Evolutionary conservation across 768 basidiomycete genomes (phyloP), one percentile per base, ranked within the genome.

Genomic region (Pleurotus djamor): DNA sequence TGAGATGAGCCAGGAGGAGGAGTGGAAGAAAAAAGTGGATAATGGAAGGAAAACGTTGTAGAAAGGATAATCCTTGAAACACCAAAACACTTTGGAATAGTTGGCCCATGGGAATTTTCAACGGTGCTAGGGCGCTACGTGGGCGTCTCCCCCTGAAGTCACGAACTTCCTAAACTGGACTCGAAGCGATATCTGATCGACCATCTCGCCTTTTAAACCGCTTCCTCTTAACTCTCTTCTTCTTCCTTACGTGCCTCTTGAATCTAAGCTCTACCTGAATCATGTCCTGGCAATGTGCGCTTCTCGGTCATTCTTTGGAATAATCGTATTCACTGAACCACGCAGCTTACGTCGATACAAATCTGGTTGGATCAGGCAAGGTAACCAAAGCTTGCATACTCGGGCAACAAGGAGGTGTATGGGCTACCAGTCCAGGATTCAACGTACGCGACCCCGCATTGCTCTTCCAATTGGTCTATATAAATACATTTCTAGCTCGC

Each of bases 261-360:
- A 59, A 48, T 13, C 44, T 41, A 5, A 6, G 49, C 38, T 37
- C 21, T 47, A 17, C 59, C n/a, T n/a, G 28, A 59, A 69, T 59
- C 48, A 89, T 90, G 89, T 88, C 87, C 67, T 89, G 88, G 87
- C 86, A 89, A 86, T 63, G 88, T 91, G 61, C 37, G 48, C 32
- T 48, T 47, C 37, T 41, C 32, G 38, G 38, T n/a, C n/a, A n/a
- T n/a, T n/a, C n/a, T n/a, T n/a, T n/a, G n/a, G n/a, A n/a, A n/a
- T n/a, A n/a, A n/a, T 48, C 50, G 33, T 51, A 58, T n/a, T 21
- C 12, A 33, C 44, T 48, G 44, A 49, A 59, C 56, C 37, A 47
- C 8, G 21, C 66, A 95, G 93, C 81, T 61, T 92, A 93, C 76
- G 89, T 94, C 72, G 91, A 95, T 71, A 78, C 76, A 68, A 86